Evolutionary conservation across 176 grass and related monocot genomes (phyloP).

Genomic region (Zoysia japonica): DNA sequence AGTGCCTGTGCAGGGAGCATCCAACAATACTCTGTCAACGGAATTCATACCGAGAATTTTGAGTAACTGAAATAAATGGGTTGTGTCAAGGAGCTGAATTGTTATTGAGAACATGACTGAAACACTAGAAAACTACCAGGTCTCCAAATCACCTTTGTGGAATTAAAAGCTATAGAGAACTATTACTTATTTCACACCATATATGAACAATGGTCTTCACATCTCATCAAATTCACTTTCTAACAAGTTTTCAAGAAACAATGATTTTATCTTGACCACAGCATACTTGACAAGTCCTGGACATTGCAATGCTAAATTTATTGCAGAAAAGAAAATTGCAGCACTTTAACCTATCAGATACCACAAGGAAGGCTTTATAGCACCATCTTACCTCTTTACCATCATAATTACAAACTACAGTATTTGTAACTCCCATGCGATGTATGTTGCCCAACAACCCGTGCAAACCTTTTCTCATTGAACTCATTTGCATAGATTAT

Average conservation of each 20-base stretch:
- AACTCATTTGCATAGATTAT: constrained; percentile 98
- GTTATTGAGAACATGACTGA: background rate
- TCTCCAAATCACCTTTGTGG: background rate
- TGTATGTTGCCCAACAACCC: constrained; percentile 88
- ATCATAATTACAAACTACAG: constrained; percentile 92
- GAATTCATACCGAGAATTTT: constrained; percentile 88
- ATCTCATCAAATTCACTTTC: background rate
- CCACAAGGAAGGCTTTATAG: background rate
- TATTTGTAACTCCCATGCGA: constrained; percentile 94
- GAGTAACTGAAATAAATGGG: constrained; percentile 65
- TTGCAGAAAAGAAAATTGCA: background rate
- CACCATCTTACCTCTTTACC: constrained; percentile 79
- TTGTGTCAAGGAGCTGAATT: constrained; percentile 19
- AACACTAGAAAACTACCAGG: background rate
- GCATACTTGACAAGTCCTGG: background rate
- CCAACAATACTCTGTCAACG: constrained; percentile 94
- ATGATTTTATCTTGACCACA: constrained; percentile 1
- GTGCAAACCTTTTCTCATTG: constrained; percentile 90
- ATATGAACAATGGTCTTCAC: background rate
- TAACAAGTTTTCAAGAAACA: background rate
- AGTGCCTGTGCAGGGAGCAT: constrained; percentile 92
- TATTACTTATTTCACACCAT: background rate
- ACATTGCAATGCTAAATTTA: background rate
- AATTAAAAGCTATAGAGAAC: constrained; percentile 18
- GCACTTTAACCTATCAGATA: constrained; percentile 1